Evolutionary conservation across 495 filamentous ascomycete species (phyloP).

Genomic region (Penicillium parvum): DNA sequence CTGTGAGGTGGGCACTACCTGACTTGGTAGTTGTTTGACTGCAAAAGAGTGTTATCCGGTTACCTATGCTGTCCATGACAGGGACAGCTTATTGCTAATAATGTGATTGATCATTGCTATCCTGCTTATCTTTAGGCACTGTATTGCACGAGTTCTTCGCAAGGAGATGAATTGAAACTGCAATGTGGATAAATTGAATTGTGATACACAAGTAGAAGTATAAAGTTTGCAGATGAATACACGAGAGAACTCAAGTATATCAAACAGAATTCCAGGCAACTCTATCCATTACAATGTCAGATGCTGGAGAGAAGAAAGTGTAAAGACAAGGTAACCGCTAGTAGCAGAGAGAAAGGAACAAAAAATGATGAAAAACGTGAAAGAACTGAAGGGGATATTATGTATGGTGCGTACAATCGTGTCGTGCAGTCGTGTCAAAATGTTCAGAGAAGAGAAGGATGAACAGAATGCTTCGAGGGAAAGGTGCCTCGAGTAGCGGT

Average conservation of each 20-base stretch:
- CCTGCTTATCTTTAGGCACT: no score
- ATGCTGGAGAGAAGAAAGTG: background rate
- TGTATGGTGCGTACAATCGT: constrained; percentile 33
- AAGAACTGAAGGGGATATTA: constrained; percentile 19
- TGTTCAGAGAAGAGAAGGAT: constrained; percentile 22
- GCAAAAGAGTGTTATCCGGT: no score
- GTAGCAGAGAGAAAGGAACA: constrained; percentile 6
- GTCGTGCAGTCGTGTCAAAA: constrained; percentile 31
- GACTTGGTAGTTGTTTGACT: no score
- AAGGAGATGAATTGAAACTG: no score
- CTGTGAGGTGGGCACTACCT: background rate
- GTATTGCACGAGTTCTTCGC: no score
- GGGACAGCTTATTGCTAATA: no score
- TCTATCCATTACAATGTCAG: background rate
- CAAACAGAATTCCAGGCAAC: constrained; percentile 1
- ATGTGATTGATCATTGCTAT: no score
- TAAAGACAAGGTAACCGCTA: constrained; percentile 1
- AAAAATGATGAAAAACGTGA: constrained; percentile 1
- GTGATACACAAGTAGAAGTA: no score
- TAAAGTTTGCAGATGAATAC: background rate
- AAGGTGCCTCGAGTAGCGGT: background rate
- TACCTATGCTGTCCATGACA: no score
- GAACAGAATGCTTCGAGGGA: constrained; percentile 4
- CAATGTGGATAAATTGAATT: no score
- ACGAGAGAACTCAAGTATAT: constrained; percentile 3